A percentile compares a stretch with the other conserved stretches of the same genome.
Evolutionary conservation across 2,329 filamentous ascomycete species (phyloP).

Genomic region (Epichloe aotearoae): DNA sequence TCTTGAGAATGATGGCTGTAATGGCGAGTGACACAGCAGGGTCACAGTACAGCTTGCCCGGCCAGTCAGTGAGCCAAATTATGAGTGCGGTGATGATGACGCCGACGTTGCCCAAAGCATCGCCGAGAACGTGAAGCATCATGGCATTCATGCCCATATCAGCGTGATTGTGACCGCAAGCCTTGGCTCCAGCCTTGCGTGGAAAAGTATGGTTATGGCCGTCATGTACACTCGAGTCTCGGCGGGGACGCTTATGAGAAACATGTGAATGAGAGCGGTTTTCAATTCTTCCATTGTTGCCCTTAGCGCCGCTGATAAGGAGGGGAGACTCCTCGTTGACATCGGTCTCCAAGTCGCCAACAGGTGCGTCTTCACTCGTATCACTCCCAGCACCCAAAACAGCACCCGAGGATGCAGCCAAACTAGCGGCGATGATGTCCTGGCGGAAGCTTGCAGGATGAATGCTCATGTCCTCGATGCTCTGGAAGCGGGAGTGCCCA

Average conservation of each 20-base stretch:
- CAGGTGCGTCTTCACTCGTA: slow-evolving; percentile 32
- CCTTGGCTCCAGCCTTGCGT: slow-evolving; percentile 43
- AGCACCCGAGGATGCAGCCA: slow-evolving; percentile 34
- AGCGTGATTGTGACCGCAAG: slow-evolving; percentile 63
- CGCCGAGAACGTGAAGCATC: slow-evolving; percentile 63
- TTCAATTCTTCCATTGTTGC: slow-evolving; percentile 18
- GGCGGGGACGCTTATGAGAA: slow-evolving; percentile 17
- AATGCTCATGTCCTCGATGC: slow-evolving; percentile 63
- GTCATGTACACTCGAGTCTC: slow-evolving; percentile 46
- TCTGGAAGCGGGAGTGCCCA: slow-evolving; percentile 46
- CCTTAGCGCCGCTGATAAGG: slow-evolving; percentile 20
- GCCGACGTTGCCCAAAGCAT: slow-evolving; percentile 75
- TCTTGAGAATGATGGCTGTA: slow-evolving; percentile 62
- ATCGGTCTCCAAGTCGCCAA: slow-evolving; percentile 27
- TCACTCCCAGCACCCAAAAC: slow-evolving; percentile 43
- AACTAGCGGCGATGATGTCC: slow-evolving; percentile 78
- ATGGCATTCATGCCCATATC: slow-evolving; percentile 95
- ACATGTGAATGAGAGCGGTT: slow-evolving; percentile 11
- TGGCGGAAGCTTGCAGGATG: slow-evolving; percentile 85
- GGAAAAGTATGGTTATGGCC: slow-evolving; percentile 74
- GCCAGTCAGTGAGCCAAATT: slow-evolving; percentile 82
- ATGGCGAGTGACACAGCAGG: slow-evolving; percentile 89
- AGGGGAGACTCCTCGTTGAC: slow-evolving; percentile 33
- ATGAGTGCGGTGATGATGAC: slow-evolving; percentile 72
- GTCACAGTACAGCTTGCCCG: slow-evolving; percentile 77